Conservation (phyloP, 2,329 filamentous ascomycete species). For the Colletotrichum phormii region DNA sequence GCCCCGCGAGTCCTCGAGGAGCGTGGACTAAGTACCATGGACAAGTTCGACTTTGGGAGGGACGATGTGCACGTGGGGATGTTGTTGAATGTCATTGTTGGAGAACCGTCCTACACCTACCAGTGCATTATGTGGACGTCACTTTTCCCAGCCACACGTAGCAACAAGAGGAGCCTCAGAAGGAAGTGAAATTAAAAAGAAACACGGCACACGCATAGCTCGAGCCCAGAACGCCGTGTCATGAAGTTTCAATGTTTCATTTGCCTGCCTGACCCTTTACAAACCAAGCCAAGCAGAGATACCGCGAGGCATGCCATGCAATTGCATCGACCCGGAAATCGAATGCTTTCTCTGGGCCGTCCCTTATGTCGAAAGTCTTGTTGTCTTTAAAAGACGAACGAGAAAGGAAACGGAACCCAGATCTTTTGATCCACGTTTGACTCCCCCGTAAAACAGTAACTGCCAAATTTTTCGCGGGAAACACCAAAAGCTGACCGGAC, state of each 20-base stretch:
- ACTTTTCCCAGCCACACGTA: background rate
- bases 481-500: constrained; percentile 36
- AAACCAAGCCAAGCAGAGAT: constrained; percentile 57
- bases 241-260: constrained; percentile 61
- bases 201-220: constrained; percentile 35
- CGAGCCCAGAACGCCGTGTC: constrained; percentile 36
- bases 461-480: constrained; percentile 34
- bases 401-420: constrained; percentile 41
- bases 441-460: constrained; percentile 36
- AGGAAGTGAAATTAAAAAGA: constrained; percentile 13
- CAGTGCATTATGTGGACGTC: background rate
- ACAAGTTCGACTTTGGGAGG: background rate
- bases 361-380: background rate
- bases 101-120: background rate
- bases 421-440: constrained; percentile 48
- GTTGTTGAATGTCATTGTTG: constrained; percentile 10
- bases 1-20: background rate
- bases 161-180: background rate
- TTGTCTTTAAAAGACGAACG: constrained; percentile 36
- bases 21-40: background rate
- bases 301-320: constrained; percentile 57
- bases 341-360: constrained; percentile 17
- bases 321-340: constrained; percentile 52
- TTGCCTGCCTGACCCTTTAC: constrained; percentile 63
- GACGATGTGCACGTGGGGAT: background rate